Evolutionary conservation across 441 rosid species (phyloP).

Genomic region (Pelargonium citronellum): DNA sequence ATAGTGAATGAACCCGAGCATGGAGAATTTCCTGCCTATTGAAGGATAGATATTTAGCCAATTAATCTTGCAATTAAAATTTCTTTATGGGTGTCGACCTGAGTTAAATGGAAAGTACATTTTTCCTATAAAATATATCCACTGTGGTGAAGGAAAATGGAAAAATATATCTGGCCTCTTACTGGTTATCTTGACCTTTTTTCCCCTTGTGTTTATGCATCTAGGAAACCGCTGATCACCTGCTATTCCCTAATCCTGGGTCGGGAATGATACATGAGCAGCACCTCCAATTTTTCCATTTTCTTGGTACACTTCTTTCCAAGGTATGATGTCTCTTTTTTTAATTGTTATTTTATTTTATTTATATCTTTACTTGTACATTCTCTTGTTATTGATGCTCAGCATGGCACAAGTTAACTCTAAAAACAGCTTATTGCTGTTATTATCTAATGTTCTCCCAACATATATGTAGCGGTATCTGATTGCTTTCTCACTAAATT

Average conservation of each 20-base stretch:
- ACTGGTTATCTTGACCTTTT: slow-evolving; percentile 16
- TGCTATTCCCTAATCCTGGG: slow-evolving; percentile 97
- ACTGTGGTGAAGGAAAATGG: not conserved
- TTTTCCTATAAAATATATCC: slow-evolving; percentile 1
- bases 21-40: too few species aligned
- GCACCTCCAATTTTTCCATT: slow-evolving; percentile 94
- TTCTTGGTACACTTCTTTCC: slow-evolving; percentile 87
- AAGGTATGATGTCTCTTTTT: slow-evolving; percentile 46
- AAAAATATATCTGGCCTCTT: slow-evolving; percentile 3
- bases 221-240: slow-evolving; percentile 93
- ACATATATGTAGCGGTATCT: not conserved
- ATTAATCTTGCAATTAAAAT: too few species aligned
- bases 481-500: not conserved
- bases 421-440: not conserved
- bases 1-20: too few species aligned
- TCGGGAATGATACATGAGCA: slow-evolving; percentile 96
- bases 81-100: not conserved
- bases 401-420: not conserved
- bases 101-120: not conserved
- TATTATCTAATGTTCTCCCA: not conserved
- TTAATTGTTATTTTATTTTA: not conserved
- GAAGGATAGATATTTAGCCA: too few species aligned
- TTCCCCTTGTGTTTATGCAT: slow-evolving; percentile 22
- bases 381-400: not conserved
- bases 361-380: not conserved